phyloP scores from a whole-genome alignment of 108 stramenopile species.

The Nitzschia sp. region DNA sequence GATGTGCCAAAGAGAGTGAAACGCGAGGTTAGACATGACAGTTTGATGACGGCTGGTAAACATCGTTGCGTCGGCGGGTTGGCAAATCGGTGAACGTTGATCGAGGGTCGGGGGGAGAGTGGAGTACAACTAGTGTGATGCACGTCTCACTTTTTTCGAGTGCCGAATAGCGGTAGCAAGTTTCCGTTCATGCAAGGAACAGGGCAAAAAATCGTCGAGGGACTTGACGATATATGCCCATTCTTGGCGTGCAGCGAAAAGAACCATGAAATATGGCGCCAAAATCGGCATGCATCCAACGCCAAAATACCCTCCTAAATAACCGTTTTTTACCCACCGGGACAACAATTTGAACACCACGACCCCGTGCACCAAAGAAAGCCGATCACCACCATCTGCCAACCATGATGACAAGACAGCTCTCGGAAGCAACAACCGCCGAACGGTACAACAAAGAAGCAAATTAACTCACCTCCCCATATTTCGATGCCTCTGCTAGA shows the following conservation, averaged over 20 bases:
- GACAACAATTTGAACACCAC: neutral
- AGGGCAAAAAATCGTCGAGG: neutral
- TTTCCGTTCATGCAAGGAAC: neutral
- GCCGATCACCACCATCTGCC: neutral
- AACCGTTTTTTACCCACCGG: neutral
- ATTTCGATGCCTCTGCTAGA: conserved; percentile 72
- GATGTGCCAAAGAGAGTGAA: conserved; percentile 8
- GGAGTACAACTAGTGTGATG: neutral
- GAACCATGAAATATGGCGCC: neutral
- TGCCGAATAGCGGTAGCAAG: neutral
- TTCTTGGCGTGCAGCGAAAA: too few species aligned
- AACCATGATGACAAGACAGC: too few species aligned
- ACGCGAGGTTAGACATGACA: neutral
- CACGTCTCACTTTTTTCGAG: neutral
- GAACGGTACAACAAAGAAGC: neutral
- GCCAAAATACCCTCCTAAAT: too few species aligned
- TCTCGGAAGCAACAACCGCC: too few species aligned
- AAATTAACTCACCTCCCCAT: conserved; percentile 72
- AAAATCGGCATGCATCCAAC: neutral
- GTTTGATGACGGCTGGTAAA: too few species aligned
- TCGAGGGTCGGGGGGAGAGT: neutral
- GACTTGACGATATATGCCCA: neutral
- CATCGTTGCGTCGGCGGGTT: neutral
- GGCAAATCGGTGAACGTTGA: neutral
- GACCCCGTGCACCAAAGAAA: neutral